Base-by-base conservation (phyloP, 306 rosid species). In the Pterocarpus macrocarpus region DNA sequence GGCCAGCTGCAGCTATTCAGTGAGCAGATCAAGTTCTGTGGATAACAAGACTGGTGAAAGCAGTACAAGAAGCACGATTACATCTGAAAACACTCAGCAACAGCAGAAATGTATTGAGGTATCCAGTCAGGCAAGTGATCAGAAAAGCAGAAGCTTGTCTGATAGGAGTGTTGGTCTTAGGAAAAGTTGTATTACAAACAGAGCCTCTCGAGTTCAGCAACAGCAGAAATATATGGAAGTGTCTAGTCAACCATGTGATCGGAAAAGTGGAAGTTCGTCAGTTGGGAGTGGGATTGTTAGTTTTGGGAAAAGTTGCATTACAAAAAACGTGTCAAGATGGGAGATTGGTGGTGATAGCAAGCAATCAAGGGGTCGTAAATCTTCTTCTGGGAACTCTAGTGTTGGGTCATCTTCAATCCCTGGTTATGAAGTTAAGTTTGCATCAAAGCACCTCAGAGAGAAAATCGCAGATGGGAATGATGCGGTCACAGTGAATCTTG, bases 331-430 rank as follows among this genome's bases (percentile, higher is more conserved):
- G 65, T 72, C 87, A 45, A 88, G 84, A 69, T 69, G 85, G 71
- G 91, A 82, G 72, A 81, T 73, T 70, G 80, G 34, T 76, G 66
- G 83, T 61, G 78, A 68, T 63, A 70, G 47, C 77, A 85, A 76
- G 83, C 85, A 67, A 36, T 89, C 88, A 73, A 86, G 86, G 49
- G 88, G 86, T 44, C 80, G 64, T 50, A 83, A 89, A 64, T 94
- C 96, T 73, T 84, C 98, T 74, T 86, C 91, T 8, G 84, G 91
- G 72, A 94, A 88, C 78, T 94, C 97, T 66, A 94, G 94, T 73
- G 84, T 90, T 63, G 91, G 92, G 36, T 90, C 98, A 74, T 88
- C 92, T 81, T 90, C 89, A 65, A 89, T 88, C 80, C 80, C 89
- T 10, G 30, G 84, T 73, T 78, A 50, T 83, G 86, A 82, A 75